These are phyloP conservation scores for barrel medic (Medicago truncatula) DNA, from an alignment of 306 rosid genomes.

Conservation along the genomic window MtrunA17r5.0-ANR NC_053047.1:19748501-19749000, in stretches of 20 bases:
- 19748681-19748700: no score
- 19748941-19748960: background rate
- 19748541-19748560: slow-evolving; percentile 59
- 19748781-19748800: no score
- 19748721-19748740: no score
- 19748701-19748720: no score
- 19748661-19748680: slow-evolving; percentile 51
- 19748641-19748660: slow-evolving; percentile 45
- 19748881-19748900: slow-evolving; percentile 7
- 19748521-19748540: slow-evolving; percentile 53
- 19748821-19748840: background rate
- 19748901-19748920: slow-evolving; percentile 2
- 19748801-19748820: background rate
- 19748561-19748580: slow-evolving; percentile 61
- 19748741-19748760: no score
- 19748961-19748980: no score
- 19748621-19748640: slow-evolving; percentile 55
- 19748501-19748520: background rate
- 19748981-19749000: no score
- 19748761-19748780: no score
- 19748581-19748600: slow-evolving; percentile 49
- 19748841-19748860: background rate
- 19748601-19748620: slow-evolving; percentile 49
- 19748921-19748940: background rate
- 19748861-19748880: background rate